Conservation (phyloP, 1,139 yeast species). For the Nakaseomyces sp. region DNA sequence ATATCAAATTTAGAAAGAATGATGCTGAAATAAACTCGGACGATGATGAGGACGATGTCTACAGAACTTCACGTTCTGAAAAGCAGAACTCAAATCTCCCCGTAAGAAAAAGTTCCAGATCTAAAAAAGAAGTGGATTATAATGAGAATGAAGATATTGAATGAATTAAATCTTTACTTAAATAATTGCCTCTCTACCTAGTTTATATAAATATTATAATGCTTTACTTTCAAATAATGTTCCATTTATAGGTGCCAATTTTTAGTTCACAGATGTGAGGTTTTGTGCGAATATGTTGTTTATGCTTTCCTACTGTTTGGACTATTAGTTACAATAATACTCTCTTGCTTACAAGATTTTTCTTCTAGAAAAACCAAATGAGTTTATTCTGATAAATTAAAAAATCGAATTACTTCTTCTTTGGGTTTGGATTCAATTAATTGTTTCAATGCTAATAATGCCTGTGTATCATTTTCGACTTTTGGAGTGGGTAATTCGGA, state of each 20-base stretch:
- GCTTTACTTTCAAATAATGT: neutral
- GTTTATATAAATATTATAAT: neutral
- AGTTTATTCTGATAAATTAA: constrained; percentile 29
- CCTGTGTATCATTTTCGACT: constrained; percentile 37
- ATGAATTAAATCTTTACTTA: neutral
- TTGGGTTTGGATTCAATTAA: constrained; percentile 63
- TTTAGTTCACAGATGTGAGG: neutral
- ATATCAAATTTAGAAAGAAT: neutral
- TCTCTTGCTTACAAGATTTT: too few species aligned
- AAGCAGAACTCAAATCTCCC: constrained; percentile 19
- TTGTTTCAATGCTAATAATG: constrained; percentile 48
- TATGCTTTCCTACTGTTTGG: neutral
- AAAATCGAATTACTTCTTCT: constrained; percentile 53
- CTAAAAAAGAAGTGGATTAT: constrained; percentile 36
- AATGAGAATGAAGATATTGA: constrained; percentile 26
- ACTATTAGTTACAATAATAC: neutral
- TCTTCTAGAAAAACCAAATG: too few species aligned
- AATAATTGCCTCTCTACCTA: constrained; percentile 4
- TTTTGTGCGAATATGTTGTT: neutral
- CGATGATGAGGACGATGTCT: constrained; percentile 4
- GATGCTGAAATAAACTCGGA: neutral
- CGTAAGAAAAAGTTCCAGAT: constrained; percentile 40
- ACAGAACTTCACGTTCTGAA: neutral
- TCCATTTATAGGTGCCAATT: neutral
- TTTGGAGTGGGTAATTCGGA: constrained; percentile 14